Evolutionary conservation across 768 basidiomycete species (phyloP), one percentile per base, ranked within the genome.

Genomic region (Chalciporus sphaerocephalus): DNA sequence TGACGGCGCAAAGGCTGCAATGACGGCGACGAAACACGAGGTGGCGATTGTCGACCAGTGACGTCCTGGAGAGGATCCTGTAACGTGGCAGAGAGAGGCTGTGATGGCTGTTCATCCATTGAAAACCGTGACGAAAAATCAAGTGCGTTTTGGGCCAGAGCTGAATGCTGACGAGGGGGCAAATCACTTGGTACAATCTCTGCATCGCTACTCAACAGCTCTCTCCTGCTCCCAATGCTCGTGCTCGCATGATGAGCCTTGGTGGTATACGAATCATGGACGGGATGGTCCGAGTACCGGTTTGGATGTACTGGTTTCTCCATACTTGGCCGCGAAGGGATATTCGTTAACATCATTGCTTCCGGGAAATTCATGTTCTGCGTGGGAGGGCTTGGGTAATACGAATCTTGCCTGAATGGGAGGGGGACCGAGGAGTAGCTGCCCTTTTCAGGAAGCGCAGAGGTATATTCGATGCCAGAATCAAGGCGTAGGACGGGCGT

Each of bases 401-500:
- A 55, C 25, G 57, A 21, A 43, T 42, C 48, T 38, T 57, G 51
- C 18, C n/a, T 28, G 27, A 48, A 51, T 18, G 62, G 43, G 12
- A 39, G 43, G 4, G 61, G 51, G 32, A 48, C 0, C 27, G 42
- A 38, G 5, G 51, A 28, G 33, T 50, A 44, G 32, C 35, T 33
- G 36, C 41, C 50, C 30, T 62, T 58, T 44, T 62, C 59, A 5
- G 55, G 21, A 1, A 48, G 42, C 0, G 54, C 23, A 7, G 52
- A 50, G 4, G 44, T 40, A 25, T 46, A 53, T 13, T 47, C 40
- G 25, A 52, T 48, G n/a, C 55, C 54, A 2, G 53, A 55, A 7
- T 59, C 62, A 15, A 67, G 51, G 13, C 62, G 65, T 15, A 65
- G 48, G 28, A 65, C 50, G 9, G 63, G 63, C 5, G 53, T 2